These are phyloP conservation scores for Tetratostichococcus sp. DNA, from an alignment of 139 green algal species.

Conservation along the genomic window DNA sequence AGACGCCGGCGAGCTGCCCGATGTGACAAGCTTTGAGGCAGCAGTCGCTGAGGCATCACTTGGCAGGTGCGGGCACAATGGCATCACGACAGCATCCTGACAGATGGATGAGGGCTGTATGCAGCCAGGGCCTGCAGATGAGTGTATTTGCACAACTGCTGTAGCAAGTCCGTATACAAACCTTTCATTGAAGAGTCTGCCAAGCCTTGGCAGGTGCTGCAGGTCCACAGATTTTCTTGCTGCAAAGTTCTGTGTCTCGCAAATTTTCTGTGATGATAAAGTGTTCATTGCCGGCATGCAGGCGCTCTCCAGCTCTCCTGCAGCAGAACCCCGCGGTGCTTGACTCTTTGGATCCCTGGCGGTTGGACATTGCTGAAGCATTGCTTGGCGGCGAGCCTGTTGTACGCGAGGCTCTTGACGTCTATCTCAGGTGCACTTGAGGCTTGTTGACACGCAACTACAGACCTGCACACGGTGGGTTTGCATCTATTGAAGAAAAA, in stretches of 20 bases:
- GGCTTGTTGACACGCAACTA: no score
- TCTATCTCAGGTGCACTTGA: conserved; percentile 2
- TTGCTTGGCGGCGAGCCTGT: conserved; percentile 10
- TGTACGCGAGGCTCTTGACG: conserved; percentile 1
- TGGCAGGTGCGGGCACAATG: background rate
- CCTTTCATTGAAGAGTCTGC: no score
- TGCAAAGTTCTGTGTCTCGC: no score
- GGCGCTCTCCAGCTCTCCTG: background rate
- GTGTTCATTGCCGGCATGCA: background rate
- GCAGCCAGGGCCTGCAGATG: no score
- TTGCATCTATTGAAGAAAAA: no score
- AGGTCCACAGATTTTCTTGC: no score
- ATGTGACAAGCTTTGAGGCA: background rate
- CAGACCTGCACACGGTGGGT: no score
- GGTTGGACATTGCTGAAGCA: background rate
- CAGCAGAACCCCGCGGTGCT: background rate
- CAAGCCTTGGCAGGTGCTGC: no score
- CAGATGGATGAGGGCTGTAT: no score
- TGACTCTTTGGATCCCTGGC: background rate
- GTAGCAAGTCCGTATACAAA: no score
- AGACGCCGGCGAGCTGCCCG: conserved; percentile 7
- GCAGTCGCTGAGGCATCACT: conserved; percentile 1
- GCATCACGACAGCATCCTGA: no score
- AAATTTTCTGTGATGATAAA: background rate
- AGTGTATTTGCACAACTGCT: no score